Base-by-base conservation (phyloP, 169 alveolate species). In the Plasmodium gallinaceum region DNA sequence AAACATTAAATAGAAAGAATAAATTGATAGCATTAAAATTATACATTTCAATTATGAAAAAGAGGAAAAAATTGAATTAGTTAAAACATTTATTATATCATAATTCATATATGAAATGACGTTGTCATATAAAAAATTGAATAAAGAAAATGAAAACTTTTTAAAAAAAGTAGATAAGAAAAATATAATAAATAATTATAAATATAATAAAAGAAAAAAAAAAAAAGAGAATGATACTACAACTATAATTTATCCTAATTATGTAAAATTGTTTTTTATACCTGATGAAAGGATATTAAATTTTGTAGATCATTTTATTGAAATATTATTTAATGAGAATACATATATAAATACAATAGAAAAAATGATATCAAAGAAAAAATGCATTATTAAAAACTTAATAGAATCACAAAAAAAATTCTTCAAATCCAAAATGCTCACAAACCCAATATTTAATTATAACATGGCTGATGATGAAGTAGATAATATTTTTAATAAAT, bases 261-360 rank as follows among this genome's bases (percentile, higher is more conserved):
- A 75, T 66, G 74, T 75, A 60, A 75, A 75, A 46, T 52, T 75
- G 45, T 22, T 75, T 16, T 8, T 75, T 12, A 75, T 75, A 14
- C 88, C 88, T 16, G 88, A 75, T 75, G 88, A 75, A 75, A 51
- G 22, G 14, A 39, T 75, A 66, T 48, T 75, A 75, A 75, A 42
- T 75, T 60, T 75, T 12, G 74, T 75, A 37, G 88, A 75, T 2
- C 58, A 61, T 61, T 75, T 75, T 5, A 75, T 75, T 75, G 74
- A 75, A 43, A 18, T 22, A 14, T 4, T 60, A 22, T 75, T 75
- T 75, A 61, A 75, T 16, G 88, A 75, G 45, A 42, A 48, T 26
- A 43, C 52, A 18, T 75, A 75, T 65, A 75, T 66, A 43, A 43
- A 45, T 60, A 52, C 88, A 48, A 22, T 64, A 9, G 26, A 75